Conservation (phyloP, 2,329 filamentous ascomycete genomes). For the Trichoderma hamatum region DNA sequence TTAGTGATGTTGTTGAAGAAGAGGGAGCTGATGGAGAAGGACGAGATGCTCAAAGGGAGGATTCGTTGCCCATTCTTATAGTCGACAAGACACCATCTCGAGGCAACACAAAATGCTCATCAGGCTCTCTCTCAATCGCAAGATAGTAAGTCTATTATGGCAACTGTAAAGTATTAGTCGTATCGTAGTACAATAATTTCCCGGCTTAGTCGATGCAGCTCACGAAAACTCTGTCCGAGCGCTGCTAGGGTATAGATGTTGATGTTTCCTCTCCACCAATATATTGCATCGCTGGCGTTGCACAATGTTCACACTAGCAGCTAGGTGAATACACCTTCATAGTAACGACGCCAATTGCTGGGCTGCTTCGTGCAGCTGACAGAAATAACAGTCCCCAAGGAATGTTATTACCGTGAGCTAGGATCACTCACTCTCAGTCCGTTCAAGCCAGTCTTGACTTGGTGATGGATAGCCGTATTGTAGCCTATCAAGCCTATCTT, state of each 20-base stretch:
- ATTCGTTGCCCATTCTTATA: constrained; percentile 6
- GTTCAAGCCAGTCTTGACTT: neutral
- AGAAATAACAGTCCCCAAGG: neutral
- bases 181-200: constrained; percentile 5
- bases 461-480: neutral
- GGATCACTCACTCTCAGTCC: neutral
- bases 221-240: constrained; percentile 3
- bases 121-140: neutral
- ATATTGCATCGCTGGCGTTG: neutral
- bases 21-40: neutral
- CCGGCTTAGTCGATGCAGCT: neutral
- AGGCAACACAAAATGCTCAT: neutral
- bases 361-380: neutral
- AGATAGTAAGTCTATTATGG: neutral
- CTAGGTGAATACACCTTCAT: neutral
- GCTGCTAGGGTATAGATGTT: neutral
- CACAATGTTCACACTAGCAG: neutral
- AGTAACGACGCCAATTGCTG: neutral
- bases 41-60: neutral
- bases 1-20: neutral
- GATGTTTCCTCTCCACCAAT: neutral
- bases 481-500: no score
- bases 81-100: neutral
- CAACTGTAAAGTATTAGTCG: neutral
- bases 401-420: neutral